Conservation (phyloP, 192 early-diverging fungal genomes). For the Coemansia biformis region DNA sequence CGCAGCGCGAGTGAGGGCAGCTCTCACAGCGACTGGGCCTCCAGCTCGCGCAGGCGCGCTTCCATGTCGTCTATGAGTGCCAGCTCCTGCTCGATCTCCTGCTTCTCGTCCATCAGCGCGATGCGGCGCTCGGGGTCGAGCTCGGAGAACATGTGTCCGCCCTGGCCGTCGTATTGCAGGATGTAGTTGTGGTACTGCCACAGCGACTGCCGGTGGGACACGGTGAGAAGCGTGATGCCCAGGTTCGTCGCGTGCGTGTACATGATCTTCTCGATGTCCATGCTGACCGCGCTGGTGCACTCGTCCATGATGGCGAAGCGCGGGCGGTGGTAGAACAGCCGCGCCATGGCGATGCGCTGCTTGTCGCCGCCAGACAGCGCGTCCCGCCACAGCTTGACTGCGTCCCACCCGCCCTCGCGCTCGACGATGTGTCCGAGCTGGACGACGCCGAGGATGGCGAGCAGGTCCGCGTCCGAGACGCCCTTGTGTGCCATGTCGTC, state of each 20-base stretch:
- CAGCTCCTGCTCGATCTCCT: constrained; percentile 56
- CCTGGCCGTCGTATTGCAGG: constrained; percentile 92
- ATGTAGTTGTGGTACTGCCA: constrained; percentile 98
- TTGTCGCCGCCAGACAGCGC: constrained; percentile 97
- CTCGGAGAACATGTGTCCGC: constrained; percentile 90
- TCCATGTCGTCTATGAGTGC: constrained; percentile 34
- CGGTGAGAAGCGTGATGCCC: constrained; percentile 87
- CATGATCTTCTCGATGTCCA: constrained; percentile 92
- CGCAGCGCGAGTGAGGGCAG: too few relatives aligned
- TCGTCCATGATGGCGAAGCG: constrained; percentile 96
- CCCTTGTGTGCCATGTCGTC: constrained; percentile 70
- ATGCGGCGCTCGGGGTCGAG: constrained; percentile 83
- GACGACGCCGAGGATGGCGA: constrained; percentile 74
- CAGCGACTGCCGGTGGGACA: constrained; percentile 89
- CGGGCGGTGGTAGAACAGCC: constrained; percentile 95
- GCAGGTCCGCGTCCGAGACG: constrained; percentile 72
- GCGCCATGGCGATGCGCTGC: constrained; percentile 91
- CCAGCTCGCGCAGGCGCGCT: constrained; percentile 29
- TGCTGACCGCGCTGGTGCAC: constrained; percentile 85
- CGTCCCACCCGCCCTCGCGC: constrained; percentile 86
- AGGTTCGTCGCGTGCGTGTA: constrained; percentile 73
- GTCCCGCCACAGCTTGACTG: constrained; percentile 82
- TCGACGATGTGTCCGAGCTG: constrained; percentile 79
- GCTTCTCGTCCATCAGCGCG: constrained; percentile 89
- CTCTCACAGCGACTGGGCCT: constrained; percentile 15